Base-by-base conservation (phyloP, 169 alveolate species). In the Plasmodium inui region DNA sequence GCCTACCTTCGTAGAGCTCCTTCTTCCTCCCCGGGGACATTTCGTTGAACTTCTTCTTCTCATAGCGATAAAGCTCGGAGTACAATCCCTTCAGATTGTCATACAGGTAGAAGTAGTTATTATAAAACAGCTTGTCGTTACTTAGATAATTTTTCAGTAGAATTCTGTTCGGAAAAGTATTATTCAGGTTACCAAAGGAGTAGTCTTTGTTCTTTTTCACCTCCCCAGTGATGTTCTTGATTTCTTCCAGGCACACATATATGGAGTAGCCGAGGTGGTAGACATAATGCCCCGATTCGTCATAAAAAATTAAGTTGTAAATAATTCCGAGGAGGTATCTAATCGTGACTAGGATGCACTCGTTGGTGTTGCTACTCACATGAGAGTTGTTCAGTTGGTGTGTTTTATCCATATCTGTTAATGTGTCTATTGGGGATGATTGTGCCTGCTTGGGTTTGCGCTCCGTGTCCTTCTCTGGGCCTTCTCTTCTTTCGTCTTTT, bases 181-280 rank as follows among this genome's bases (percentile, higher is more conserved):
- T 44, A 74, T 80, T 82, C 74, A 91, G 57, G 3, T 79, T 71
- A 14, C 95, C 95, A 82, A 81, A 91, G 32, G 91, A 91, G 37
- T 81, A 82, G 73, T 91, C 95, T 91, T 91, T 91, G 8, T 91
- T 37, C 84, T 70, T 91, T 82, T 91, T 91, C 17, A 91, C 83
- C 22, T 91, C 95, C 19, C 95, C 95, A 6, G 92, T 82, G 26
- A 91, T 70, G 78, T 91, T 71, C 46, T 71, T 81, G 8, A 91
- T 91, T 57, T 91, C 95, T 70, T 91, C 95, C 14, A 91, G 39
- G 22, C 95, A 91, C 32, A 91, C 95, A 91, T 81, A 91, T 22
- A 91, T 82, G 37, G 95, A 71, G 41, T 91, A 91, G 3, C 95
- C 95, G 74, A 82, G 83, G 34, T 91, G 95, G 76, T 81, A 78